Conservation (phyloP, 495 filamentous ascomycete species). For the Xylaria palmicola region DNA sequence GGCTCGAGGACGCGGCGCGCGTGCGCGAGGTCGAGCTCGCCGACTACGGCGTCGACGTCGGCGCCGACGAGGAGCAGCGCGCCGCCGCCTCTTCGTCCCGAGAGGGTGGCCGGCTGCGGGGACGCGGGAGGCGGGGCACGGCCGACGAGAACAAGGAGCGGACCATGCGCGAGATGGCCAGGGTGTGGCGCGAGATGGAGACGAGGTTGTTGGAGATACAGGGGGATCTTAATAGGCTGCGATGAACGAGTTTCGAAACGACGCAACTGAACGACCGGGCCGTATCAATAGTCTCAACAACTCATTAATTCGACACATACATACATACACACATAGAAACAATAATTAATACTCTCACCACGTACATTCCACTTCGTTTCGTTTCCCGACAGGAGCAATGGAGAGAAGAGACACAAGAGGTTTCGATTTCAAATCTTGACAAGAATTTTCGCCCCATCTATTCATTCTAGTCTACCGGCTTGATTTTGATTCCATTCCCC, state of each 20-base stretch:
- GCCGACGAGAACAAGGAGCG: slow-evolving; percentile 36
- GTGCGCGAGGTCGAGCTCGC: slow-evolving; percentile 50
- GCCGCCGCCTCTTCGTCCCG: not conserved
- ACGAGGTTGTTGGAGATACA: slow-evolving; percentile 54
- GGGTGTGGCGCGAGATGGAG: slow-evolving; percentile 56
- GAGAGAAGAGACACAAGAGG: not conserved
- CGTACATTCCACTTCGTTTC: no score
- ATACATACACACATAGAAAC: no score
- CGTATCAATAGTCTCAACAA: no score
- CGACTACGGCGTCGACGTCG: slow-evolving; percentile 52
- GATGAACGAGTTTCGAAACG: no score
- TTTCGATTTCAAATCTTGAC: not conserved
- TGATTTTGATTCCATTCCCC: slow-evolving; percentile 5
- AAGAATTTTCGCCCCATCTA: no score
- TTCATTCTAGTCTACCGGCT: slow-evolving; percentile 10
- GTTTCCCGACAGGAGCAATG: no score
- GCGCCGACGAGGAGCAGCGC: slow-evolving; percentile 3
- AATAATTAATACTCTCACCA: no score
- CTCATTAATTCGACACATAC: no score
- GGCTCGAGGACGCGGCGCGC: slow-evolving; percentile 46
- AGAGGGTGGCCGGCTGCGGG: slow-evolving; percentile 5
- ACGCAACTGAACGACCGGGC: no score
- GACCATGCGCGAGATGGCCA: slow-evolving; percentile 58
- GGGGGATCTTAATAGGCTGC: slow-evolving; percentile 57
- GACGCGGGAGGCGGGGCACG: not conserved